These are phyloP conservation scores for Fusarium tuaranense DNA, from an alignment of 2,329 filamentous ascomycete species.

Conservation along the genomic window DNA sequence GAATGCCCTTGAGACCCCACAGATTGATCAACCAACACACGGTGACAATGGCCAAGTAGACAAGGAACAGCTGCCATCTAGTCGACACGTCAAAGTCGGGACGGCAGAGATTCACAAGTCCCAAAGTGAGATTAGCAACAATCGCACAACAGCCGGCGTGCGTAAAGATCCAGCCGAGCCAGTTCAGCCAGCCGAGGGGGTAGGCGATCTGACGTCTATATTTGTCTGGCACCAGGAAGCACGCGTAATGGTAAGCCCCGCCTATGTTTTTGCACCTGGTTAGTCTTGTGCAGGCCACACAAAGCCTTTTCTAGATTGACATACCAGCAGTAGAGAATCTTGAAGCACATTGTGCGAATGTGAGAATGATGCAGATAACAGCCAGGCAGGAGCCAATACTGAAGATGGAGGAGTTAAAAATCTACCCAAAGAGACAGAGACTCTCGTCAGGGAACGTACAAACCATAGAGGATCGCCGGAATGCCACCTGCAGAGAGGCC, in stretches of 20 bases:
- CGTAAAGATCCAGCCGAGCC: neutral
- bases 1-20: neutral
- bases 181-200: neutral
- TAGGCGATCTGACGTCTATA: neutral
- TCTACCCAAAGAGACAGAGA: neutral
- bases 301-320: neutral
- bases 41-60: neutral
- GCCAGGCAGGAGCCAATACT: neutral
- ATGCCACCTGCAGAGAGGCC: neutral
- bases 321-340: neutral
- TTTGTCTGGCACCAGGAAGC: neutral
- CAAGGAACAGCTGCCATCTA: neutral
- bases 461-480: neutral
- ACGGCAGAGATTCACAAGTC: neutral
- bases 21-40: neutral
- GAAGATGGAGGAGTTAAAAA: neutral
- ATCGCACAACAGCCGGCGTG: neutral
- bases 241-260: neutral
- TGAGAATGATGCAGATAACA: neutral
- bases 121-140: neutral
- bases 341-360: neutral
- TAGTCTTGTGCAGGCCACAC: neutral
- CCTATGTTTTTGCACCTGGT: neutral
- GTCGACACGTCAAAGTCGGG: neutral
- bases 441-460: neutral